Conservation (phyloP, 1,139 yeast genomes). For the Lodderomyces pseudojiufengensis region DNA sequence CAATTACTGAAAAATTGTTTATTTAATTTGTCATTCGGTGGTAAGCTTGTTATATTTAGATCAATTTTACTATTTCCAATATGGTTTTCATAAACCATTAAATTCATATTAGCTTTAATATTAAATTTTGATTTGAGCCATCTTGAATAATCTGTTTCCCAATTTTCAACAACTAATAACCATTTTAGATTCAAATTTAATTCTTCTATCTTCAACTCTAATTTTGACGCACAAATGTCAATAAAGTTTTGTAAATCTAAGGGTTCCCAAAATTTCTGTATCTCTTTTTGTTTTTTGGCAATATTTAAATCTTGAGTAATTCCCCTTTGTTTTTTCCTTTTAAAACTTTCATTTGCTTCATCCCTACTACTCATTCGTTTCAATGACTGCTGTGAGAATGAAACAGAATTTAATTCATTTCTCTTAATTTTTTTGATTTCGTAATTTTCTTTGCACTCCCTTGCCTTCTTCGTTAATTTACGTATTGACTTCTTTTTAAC, state of each 20-base stretch:
- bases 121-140: slow-evolving; percentile 45
- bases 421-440: slow-evolving; percentile 28
- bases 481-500: slow-evolving; percentile 25
- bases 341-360: slow-evolving; percentile 1
- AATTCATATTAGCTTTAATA: slow-evolving; percentile 27
- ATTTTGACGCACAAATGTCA: slow-evolving; percentile 19
- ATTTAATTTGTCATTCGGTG: slow-evolving; percentile 31
- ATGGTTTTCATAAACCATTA: slow-evolving; percentile 24
- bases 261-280: slow-evolving; percentile 41
- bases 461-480: slow-evolving; percentile 25
- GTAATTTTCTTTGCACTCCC: slow-evolving; percentile 19
- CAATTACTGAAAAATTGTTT: slow-evolving; percentile 35
- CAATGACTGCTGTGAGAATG: slow-evolving; percentile 21
- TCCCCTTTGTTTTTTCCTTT: slow-evolving; percentile 10
- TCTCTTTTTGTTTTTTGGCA: slow-evolving; percentile 26
- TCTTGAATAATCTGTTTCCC: slow-evolving; percentile 38
- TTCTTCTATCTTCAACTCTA: slow-evolving; percentile 21
- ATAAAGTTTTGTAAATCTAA: slow-evolving; percentile 27
- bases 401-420: slow-evolving; percentile 41
- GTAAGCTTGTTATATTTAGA: slow-evolving; percentile 35
- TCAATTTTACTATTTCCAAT: slow-evolving; percentile 22
- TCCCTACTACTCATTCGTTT: slow-evolving; percentile 21
- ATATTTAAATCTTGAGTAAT: slow-evolving; percentile 14
- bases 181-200: slow-evolving; percentile 24
- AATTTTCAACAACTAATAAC: slow-evolving; percentile 43